These are phyloP conservation scores for Globisporangium irregulare DNA, from an alignment of 352 stramenopile genomes.

Conservation along the genomic window DNA sequence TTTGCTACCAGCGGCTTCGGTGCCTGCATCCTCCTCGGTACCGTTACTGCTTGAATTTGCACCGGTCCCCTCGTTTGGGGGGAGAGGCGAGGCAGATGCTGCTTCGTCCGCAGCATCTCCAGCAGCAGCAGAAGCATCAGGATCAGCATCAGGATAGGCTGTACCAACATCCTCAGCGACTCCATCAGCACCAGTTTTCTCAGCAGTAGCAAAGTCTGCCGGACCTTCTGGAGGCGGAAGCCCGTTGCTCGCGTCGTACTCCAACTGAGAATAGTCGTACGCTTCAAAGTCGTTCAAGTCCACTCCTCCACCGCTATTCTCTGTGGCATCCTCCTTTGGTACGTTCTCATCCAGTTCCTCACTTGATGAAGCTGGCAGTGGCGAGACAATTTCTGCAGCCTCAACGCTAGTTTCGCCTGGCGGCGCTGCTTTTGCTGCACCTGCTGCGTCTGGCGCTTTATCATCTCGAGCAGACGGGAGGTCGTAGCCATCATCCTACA, in stretches of 20 bases:
- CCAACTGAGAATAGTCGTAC: slow-evolving; percentile 21
- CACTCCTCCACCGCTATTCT: neutral
- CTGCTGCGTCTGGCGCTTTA: neutral
- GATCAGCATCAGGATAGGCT: neutral
- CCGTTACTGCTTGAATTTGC: neutral
- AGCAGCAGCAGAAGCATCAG: neutral
- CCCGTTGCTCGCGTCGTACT: slow-evolving; percentile 25
- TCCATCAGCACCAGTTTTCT: neutral
- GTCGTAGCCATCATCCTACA: slow-evolving; percentile 1
- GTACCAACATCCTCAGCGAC: neutral
- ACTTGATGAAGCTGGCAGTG: neutral
- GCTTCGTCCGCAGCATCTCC: neutral
- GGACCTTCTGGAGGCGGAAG: slow-evolving; percentile 21
- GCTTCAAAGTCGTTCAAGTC: slow-evolving; percentile 22
- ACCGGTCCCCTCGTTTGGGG: neutral
- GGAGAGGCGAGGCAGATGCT: neutral
- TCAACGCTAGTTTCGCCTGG: neutral
- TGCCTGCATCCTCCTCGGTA: neutral
- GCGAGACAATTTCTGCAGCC: neutral
- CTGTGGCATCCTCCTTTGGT: neutral
- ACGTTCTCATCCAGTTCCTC: neutral
- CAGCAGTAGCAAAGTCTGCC: neutral
- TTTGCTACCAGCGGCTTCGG: neutral
- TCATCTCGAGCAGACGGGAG: neutral
- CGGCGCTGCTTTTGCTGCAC: neutral